Conservation (phyloP, 108 stramenopile genomes). For the Nannochloropsis gaditana region DNA sequence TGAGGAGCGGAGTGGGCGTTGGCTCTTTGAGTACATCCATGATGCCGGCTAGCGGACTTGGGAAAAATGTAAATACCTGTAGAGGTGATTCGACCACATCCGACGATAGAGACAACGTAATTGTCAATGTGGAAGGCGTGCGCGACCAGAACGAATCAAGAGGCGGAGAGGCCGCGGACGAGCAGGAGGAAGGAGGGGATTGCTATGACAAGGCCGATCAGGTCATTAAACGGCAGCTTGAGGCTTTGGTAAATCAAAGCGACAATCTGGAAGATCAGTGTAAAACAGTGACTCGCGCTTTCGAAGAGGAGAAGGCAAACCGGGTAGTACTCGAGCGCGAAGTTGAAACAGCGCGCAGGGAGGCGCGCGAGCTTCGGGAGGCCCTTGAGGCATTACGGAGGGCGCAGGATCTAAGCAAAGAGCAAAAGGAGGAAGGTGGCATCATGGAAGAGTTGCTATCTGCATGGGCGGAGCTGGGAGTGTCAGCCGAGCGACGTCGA, state of each 20-base stretch:
- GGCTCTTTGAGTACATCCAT: neutral
- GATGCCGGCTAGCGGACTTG: neutral
- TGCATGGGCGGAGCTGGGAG: neutral
- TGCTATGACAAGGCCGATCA: neutral
- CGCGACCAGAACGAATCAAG: neutral
- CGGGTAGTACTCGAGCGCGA: neutral
- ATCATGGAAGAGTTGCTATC: neutral
- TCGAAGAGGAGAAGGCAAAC: neutral
- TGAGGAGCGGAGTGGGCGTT: neutral
- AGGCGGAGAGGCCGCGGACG: neutral
- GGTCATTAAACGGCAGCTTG: conserved; percentile 9
- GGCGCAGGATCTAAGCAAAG: neutral
- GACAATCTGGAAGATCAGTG: neutral
- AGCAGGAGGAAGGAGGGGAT: neutral
- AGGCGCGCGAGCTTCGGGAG: neutral
- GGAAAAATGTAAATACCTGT: neutral
- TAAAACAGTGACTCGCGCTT: neutral
- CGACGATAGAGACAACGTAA: neutral
- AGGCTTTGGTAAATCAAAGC: neutral
- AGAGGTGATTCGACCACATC: neutral
- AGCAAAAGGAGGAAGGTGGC: neutral
- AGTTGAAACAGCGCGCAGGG: neutral
- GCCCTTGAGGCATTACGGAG: neutral
- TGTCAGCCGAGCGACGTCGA: neutral
- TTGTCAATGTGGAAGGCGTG: neutral